Evolutionary conservation across 163 green algal species (phyloP).

Genomic region (Trebouxiophyceae sp.): DNA sequence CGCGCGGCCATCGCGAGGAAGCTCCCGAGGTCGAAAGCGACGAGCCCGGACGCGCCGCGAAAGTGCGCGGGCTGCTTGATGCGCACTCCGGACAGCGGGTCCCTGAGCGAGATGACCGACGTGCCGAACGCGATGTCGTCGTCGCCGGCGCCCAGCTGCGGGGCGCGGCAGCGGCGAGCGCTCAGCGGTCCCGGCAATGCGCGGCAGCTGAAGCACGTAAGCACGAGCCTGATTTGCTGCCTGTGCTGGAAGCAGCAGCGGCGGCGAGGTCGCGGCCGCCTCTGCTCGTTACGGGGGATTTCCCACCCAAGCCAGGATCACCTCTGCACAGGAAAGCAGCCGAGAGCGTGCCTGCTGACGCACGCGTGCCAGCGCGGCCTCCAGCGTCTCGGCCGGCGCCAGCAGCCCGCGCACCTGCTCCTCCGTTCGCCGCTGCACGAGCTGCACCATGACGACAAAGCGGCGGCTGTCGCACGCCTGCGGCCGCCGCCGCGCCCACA

Average conservation of each 20-base stretch:
- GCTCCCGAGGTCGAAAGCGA: constrained; percentile 71
- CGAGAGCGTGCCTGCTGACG: constrained; percentile 23
- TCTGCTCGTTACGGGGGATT: too few species aligned
- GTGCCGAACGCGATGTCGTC: constrained; percentile 17
- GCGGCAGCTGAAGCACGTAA: too few species aligned
- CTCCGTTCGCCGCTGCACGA: constrained; percentile 4
- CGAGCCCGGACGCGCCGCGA: constrained; percentile 32
- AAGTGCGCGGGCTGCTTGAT: constrained; percentile 55
- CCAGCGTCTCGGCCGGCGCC: constrained; percentile 32
- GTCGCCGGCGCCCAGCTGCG: too few species aligned
- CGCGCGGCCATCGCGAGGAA: constrained; percentile 65
- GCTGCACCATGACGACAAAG: constrained; percentile 10
- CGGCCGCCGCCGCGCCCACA: too few species aligned
- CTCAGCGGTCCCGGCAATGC: too few species aligned
- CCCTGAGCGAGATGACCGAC: constrained; percentile 55
- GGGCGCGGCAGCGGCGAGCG: too few species aligned
- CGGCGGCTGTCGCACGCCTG: background rate
- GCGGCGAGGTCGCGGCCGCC: too few species aligned
- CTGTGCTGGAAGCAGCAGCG: too few species aligned
- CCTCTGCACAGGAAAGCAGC: too few species aligned
- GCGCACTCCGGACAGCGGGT: constrained; percentile 48
- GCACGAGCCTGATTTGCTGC: too few species aligned
- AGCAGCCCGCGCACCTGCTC: constrained; percentile 49
- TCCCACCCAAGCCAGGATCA: too few species aligned
- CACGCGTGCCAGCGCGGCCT: constrained; percentile 41